Conservation (phyloP, 768 basidiomycete species). For the Boletus patriciae region DNA sequence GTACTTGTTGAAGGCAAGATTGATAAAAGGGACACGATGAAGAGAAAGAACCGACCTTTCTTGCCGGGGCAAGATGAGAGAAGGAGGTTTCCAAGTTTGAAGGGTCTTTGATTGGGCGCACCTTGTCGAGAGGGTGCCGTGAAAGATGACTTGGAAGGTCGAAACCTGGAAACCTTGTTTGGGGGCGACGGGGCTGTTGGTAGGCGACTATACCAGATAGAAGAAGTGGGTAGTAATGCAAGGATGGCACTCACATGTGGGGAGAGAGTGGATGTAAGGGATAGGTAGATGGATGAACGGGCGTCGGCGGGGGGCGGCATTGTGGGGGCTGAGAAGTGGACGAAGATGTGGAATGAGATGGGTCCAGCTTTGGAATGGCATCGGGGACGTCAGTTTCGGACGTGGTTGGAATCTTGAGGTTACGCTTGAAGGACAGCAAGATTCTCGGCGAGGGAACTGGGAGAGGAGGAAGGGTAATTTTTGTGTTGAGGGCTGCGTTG, state of each 20-base stretch:
- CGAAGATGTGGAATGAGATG: neutral
- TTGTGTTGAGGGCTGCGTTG: slow-evolving; percentile 23
- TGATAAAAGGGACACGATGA: neutral
- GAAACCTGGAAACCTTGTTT: slow-evolving; percentile 15
- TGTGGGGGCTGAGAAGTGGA: slow-evolving; percentile 6
- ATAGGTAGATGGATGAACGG: slow-evolving; percentile 11
- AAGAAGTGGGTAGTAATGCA: neutral
- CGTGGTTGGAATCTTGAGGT: slow-evolving; percentile 4
- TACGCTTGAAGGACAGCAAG: slow-evolving; percentile 24
- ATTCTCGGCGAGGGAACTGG: slow-evolving; percentile 20
- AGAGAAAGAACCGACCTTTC: slow-evolving; percentile 55
- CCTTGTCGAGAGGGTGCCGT: slow-evolving; percentile 5
- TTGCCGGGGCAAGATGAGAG: slow-evolving; percentile 95
- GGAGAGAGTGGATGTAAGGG: slow-evolving; percentile 17
- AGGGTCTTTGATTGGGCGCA: slow-evolving; percentile 18
- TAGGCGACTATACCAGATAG: slow-evolving; percentile 15
- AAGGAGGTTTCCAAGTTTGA: slow-evolving; percentile 76
- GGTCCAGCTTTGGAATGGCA: neutral
- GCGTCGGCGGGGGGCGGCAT: slow-evolving; percentile 8
- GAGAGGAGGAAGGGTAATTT: slow-evolving; percentile 16
- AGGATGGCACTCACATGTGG: slow-evolving; percentile 14
- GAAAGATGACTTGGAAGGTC: slow-evolving; percentile 7
- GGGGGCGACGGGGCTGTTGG: slow-evolving; percentile 19
- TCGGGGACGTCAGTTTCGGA: neutral
- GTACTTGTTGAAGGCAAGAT: slow-evolving; percentile 43